Conservation (phyloP, 176 grass and related monocot species). For the Ananas comosus region DNA sequence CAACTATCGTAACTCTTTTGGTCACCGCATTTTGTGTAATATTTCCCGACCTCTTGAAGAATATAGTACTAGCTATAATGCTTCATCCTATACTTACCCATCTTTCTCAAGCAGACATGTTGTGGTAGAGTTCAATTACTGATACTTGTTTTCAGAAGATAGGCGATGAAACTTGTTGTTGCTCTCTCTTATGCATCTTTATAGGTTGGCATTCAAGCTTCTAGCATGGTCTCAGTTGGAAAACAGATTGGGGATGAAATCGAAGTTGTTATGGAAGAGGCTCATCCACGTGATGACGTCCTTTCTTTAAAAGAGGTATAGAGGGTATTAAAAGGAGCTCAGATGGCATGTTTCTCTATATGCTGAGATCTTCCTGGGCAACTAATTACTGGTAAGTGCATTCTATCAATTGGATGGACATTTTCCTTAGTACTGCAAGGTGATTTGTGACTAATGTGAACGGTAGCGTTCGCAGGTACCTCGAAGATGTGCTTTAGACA, state of each 20-base stretch:
- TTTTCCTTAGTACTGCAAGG: no score
- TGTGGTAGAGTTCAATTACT: not conserved
- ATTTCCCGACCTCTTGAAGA: not conserved
- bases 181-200: not conserved
- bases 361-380: no score
- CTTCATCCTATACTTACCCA: not conserved
- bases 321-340: slow-evolving; percentile 2
- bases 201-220: slow-evolving; percentile 79
- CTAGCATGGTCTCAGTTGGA: slow-evolving; percentile 34
- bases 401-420: no score
- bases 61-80: not conserved
- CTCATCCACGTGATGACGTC: slow-evolving; percentile 75
- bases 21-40: not conserved
- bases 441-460: no score
- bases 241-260: slow-evolving; percentile 56
- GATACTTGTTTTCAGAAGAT: not conserved
- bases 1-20: not conserved
- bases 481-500: no score
- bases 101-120: not conserved
- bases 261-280: slow-evolving; percentile 34
- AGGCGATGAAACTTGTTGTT: not conserved
- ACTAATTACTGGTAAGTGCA: no score
- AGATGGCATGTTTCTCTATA: not conserved
- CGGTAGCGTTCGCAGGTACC: no score
- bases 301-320: slow-evolving; percentile 55